Percentiles rank a stretch among this genome's conserved stretches.
Evolutionary conservation across 805 yeast species (phyloP).

Genomic region (Starmerella riodocensis): DNA sequence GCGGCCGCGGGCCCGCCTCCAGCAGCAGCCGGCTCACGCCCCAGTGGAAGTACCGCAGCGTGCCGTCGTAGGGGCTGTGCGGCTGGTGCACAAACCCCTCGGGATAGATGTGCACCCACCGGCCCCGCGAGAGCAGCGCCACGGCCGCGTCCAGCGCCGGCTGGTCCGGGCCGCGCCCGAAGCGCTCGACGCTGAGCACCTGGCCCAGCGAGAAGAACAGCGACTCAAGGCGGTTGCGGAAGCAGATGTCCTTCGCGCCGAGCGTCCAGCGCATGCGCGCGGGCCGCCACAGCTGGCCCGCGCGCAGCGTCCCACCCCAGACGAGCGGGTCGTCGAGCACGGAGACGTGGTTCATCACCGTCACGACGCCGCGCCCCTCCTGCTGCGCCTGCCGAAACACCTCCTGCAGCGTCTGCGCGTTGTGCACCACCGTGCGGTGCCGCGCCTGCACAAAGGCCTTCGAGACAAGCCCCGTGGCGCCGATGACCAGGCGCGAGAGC

Average conservation of each 20-base stretch:
- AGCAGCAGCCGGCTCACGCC: slow-evolving; percentile 75
- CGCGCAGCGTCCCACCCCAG: slow-evolving; percentile 76
- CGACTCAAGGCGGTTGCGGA: slow-evolving; percentile 28
- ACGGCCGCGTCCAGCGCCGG: slow-evolving; percentile 79
- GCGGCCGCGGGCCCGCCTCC: slow-evolving; percentile 62
- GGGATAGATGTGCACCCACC: slow-evolving; percentile 89
- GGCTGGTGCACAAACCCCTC: slow-evolving; percentile 85
- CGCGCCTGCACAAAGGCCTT: slow-evolving; percentile 47
- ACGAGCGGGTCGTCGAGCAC: slow-evolving; percentile 73
- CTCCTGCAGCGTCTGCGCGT: slow-evolving; percentile 48
- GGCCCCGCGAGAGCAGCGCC: slow-evolving; percentile 36
- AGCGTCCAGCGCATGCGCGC: slow-evolving; percentile 81
- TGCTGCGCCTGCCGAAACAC: slow-evolving; percentile 49
- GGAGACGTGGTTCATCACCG: slow-evolving; percentile 76
- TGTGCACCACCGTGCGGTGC: slow-evolving; percentile 51
- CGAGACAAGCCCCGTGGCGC: slow-evolving; percentile 49
- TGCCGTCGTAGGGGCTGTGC: slow-evolving; percentile 61
- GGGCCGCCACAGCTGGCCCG: slow-evolving; percentile 43
- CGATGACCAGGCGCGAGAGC: slow-evolving; percentile 56
- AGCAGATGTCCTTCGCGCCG: slow-evolving; percentile 87
- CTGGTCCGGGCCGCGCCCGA: slow-evolving; percentile 90
- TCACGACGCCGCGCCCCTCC: slow-evolving; percentile 64
- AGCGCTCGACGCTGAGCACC: slow-evolving; percentile 71
- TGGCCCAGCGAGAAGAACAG: slow-evolving; percentile 75
- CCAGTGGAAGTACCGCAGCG: slow-evolving; percentile 94